Percentiles rank a stretch among this genome's conserved stretches.
phyloP scores from a whole-genome alignment of 2,329 filamentous ascomycete species.

The Hypoxylon sp. region DNA sequence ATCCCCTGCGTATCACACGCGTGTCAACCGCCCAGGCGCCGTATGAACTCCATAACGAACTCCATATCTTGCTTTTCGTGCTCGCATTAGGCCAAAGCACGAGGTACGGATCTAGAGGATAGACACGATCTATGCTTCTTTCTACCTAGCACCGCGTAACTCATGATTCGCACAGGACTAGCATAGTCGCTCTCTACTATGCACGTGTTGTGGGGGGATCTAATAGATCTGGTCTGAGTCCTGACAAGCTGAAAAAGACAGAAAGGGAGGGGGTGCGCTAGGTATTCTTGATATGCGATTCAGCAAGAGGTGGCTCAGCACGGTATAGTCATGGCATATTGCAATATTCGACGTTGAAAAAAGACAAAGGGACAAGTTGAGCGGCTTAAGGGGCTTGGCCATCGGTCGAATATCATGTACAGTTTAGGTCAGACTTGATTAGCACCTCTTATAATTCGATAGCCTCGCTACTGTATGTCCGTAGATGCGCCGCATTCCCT shows the following conservation, averaged over 20 bases:
- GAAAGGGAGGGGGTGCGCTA: too few species aligned
- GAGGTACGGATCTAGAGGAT: constrained; percentile 12
- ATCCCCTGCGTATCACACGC: neutral
- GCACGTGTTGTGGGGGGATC: constrained; percentile 28
- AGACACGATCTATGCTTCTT: constrained; percentile 5
- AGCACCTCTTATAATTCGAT: constrained; percentile 9
- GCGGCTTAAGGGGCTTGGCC: constrained; percentile 14
- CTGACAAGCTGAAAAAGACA: too few species aligned
- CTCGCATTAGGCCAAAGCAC: constrained; percentile 2
- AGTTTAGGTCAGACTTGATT: neutral
- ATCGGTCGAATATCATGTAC: constrained; percentile 7
- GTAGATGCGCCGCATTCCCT: constrained; percentile 16
- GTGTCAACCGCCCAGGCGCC: too few species aligned
- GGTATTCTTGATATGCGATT: neutral
- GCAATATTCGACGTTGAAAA: neutral
- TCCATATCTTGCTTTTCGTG: constrained; percentile 19
- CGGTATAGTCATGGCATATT: constrained; percentile 5
- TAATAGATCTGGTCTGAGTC: constrained; percentile 30
- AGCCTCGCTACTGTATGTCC: constrained; percentile 11
- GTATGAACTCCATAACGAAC: too few species aligned
- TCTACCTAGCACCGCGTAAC: constrained; percentile 16
- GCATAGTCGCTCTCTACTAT: constrained; percentile 12
- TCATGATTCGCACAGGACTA: constrained; percentile 15
- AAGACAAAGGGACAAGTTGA: neutral
- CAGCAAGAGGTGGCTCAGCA: too few species aligned